Conservation (phyloP, 108 stramenopile genomes). For the Parietichytrium sp. region DNA sequence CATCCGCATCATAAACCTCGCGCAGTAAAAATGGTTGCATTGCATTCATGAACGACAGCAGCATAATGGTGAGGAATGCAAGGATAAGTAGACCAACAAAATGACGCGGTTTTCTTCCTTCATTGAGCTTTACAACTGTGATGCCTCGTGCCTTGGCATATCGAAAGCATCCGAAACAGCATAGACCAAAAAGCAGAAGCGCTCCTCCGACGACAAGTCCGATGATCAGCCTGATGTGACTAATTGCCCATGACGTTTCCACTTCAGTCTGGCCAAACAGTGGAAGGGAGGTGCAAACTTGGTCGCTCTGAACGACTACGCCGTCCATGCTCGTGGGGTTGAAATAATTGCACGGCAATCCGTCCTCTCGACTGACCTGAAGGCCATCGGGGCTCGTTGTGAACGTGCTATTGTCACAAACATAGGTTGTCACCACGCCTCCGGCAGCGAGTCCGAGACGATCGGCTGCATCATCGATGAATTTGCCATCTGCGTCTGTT, state of each 20-base stretch:
- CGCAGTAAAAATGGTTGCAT: constrained; percentile 14
- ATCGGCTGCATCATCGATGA: background rate
- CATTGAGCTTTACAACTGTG: background rate
- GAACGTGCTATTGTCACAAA: constrained; percentile 28
- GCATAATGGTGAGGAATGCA: constrained; percentile 1
- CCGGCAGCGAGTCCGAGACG: background rate
- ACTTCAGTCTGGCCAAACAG: background rate
- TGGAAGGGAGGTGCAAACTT: background rate
- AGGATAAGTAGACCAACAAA: background rate
- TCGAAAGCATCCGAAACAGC: background rate
- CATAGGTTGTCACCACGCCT: background rate
- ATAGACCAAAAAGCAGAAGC: background rate
- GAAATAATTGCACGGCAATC: constrained; percentile 29
- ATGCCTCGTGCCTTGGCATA: background rate
- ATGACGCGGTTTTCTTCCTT: background rate
- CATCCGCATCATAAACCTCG: background rate
- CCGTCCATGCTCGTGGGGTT: background rate
- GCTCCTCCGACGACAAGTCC: background rate
- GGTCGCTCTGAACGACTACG: background rate
- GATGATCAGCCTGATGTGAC: background rate
- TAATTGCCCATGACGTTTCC: background rate
- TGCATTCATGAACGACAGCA: background rate
- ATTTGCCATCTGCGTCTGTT: background rate
- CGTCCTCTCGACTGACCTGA: background rate
- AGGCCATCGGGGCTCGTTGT: background rate